Evolutionary conservation across 139 green algal species (phyloP).

Genomic region (Chlamydomonas asymmetrica): DNA sequence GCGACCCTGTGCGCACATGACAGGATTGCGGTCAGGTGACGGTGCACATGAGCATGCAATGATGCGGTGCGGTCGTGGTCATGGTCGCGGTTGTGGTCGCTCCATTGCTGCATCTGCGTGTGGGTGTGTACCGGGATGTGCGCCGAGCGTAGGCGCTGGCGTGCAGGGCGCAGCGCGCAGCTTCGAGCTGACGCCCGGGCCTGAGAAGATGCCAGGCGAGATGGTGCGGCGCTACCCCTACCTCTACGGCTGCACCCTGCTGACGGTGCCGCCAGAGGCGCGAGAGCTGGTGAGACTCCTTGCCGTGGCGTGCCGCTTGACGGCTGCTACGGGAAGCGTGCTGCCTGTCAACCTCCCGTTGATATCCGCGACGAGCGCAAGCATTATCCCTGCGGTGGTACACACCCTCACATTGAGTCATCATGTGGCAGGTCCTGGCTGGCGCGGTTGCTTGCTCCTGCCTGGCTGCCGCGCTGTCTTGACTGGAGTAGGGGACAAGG

Average conservation of each 20-base stretch:
- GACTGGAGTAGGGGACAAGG: no score
- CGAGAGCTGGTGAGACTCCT: conserved; percentile 25
- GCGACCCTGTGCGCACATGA: no score
- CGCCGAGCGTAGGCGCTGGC: conserved; percentile 26
- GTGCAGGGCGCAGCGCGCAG: conserved; percentile 37
- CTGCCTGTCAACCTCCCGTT: background rate
- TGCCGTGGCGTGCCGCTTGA: background rate
- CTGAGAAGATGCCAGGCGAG: conserved; percentile 10
- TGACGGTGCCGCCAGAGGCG: conserved; percentile 42
- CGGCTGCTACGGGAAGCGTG: background rate
- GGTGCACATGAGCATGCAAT: background rate
- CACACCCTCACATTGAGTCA: no score
- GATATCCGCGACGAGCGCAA: no score
- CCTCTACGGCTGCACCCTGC: conserved; percentile 58
- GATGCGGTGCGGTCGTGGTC: background rate
- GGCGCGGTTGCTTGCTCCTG: no score
- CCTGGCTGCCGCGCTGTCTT: no score
- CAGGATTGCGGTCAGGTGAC: background rate
- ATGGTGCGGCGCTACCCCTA: conserved; percentile 59
- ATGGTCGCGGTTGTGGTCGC: background rate
- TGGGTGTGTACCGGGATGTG: background rate
- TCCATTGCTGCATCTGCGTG: background rate
- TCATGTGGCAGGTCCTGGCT: no score
- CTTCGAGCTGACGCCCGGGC: conserved; percentile 33
- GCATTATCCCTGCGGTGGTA: background rate